Evolutionary conservation across 225 moss, liverwort and hornwort species (phyloP).

Genomic region (Pseudisothecium myosuroides): DNA sequence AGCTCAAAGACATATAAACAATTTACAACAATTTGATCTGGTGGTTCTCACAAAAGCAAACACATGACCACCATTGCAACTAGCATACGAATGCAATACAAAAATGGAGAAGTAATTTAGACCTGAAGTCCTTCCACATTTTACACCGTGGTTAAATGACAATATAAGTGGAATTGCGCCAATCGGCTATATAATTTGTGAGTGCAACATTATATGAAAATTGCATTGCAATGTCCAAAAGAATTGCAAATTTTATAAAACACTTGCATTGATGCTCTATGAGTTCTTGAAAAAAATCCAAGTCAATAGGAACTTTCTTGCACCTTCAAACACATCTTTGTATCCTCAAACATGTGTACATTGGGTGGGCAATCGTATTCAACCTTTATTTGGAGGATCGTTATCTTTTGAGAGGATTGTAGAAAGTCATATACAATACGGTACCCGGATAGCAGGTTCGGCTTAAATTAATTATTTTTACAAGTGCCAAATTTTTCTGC

Average conservation of each 20-base stretch:
- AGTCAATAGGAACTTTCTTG: too few relatives aligned
- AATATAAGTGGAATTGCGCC: not conserved
- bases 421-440: not conserved
- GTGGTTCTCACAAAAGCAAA: not conserved
- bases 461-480: too few relatives aligned
- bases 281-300: not conserved
- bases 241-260: not conserved
- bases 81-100: not conserved
- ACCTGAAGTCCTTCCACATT: not conserved
- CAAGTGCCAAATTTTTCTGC: too few relatives aligned
- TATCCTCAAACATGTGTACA: not conserved
- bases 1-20: not conserved
- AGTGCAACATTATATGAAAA: not conserved
- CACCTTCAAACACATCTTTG: not conserved
- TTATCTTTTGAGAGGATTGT: not conserved
- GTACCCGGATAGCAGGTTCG: too few relatives aligned
- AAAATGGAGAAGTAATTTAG: not conserved
- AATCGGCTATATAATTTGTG: not conserved
- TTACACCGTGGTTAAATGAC: not conserved
- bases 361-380: rapidly evolving
- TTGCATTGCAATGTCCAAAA: not conserved
- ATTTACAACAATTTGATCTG: not conserved
- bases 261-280: not conserved
- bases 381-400: not conserved
- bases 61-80: too few relatives aligned